Evolutionary conservation across 805 yeast genomes (phyloP).

Genomic region (Maudiozyma bulderi): DNA sequence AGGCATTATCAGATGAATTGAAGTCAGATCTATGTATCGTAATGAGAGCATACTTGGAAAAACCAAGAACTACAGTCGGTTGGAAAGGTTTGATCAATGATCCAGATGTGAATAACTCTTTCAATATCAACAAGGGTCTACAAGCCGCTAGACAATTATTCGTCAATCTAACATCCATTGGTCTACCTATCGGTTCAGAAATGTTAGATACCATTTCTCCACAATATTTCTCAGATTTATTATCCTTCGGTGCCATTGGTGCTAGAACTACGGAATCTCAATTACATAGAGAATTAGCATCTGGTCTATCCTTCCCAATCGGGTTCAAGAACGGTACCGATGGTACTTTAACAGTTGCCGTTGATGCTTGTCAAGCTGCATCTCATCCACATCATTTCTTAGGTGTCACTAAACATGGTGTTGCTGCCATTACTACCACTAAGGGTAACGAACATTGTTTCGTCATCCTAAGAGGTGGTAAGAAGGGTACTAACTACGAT

Average conservation of each 20-base stretch:
- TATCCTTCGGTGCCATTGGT: conserved; percentile 95
- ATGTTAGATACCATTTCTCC: conserved; percentile 98
- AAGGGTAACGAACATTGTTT: conserved; percentile 93
- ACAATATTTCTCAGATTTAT: conserved; percentile 82
- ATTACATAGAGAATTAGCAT: conserved; percentile 92
- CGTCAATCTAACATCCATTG: conserved; percentile 65
- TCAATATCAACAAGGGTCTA: conserved; percentile 91
- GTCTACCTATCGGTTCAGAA: conserved; percentile 89
- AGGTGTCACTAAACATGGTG: conserved; percentile 95
- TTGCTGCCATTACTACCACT: conserved; percentile 92
- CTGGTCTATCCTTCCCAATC: conserved; percentile 96
- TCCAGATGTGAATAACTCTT: conserved; percentile 87
- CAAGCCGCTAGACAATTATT: conserved; percentile 79
- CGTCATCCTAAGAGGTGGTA: conserved; percentile 93
- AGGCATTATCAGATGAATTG: conserved; percentile 58
- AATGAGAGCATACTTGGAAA: conserved; percentile 97
- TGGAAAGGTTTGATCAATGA: conserved; percentile 98
- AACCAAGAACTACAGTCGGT: conserved; percentile 98
- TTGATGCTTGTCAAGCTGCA: conserved; percentile 91
- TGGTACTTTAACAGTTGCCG: conserved; percentile 84
- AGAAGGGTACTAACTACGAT: conserved; percentile 87
- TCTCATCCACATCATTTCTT: conserved; percentile 87
- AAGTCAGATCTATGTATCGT: conserved; percentile 69
- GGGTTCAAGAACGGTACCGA: conserved; percentile 99
- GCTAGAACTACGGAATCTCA: conserved; percentile 99